Conservation (phyloP, 306 rosid genomes). For the Ormosia semicastrata region DNA sequence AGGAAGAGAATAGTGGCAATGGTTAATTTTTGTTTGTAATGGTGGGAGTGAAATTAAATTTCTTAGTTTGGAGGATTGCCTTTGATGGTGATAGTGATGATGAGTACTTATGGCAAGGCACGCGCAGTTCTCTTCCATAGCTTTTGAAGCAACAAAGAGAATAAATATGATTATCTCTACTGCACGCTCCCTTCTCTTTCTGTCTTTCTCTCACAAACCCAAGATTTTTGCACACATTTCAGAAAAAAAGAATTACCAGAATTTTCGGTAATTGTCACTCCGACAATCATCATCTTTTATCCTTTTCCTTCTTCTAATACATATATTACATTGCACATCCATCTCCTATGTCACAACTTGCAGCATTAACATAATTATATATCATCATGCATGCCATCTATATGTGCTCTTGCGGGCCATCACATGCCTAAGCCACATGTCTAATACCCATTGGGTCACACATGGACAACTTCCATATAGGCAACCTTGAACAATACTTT, state of each 20-base stretch:
- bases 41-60: constrained; percentile 6
- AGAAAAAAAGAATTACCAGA: constrained; percentile 44
- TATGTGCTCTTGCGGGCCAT: not conserved
- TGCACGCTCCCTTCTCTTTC: constrained; percentile 63
- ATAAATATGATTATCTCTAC: constrained; percentile 63
- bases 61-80: constrained; percentile 14
- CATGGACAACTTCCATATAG: not conserved
- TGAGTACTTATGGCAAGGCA: constrained; percentile 66
- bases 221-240: constrained; percentile 52
- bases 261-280: constrained; percentile 61
- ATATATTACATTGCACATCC: not conserved
- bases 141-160: constrained; percentile 71
- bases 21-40: constrained; percentile 8
- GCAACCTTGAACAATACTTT: not conserved
- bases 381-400: constrained; percentile 30
- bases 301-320: constrained; percentile 24
- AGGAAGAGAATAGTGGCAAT: not conserved
- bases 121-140: constrained; percentile 48
- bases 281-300: constrained; percentile 60
- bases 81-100: constrained; percentile 62
- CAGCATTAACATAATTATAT: constrained; percentile 27
- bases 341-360: constrained; percentile 11
- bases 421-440: not conserved
- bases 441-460: not conserved
- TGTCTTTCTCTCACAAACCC: constrained; percentile 38